Percentiles rank a stretch among this genome's conserved stretches.
These are phyloP conservation scores for Brassica nigra DNA, from an alignment of 345 rosid genomes.

Conservation along the genomic window DNA sequence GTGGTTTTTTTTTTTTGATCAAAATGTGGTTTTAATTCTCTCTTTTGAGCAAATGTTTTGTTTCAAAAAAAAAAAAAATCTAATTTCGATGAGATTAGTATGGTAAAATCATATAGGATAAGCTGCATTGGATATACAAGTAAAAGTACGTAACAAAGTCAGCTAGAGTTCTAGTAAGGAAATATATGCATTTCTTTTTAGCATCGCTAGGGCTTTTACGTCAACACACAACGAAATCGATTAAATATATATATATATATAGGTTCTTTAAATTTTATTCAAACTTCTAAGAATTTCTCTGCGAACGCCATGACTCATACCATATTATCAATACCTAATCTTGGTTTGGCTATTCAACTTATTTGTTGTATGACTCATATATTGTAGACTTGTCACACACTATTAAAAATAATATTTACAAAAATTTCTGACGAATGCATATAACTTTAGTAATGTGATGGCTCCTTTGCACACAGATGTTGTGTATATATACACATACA, in stretches of 20 bases:
- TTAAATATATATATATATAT: background rate
- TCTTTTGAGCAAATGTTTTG: background rate
- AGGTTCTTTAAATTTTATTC: background rate
- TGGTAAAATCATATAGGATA: background rate
- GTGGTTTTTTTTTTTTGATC: too few species aligned
- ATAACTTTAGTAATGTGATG: conserved; percentile 22
- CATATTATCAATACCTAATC: conserved; percentile 38
- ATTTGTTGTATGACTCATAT: conserved; percentile 32
- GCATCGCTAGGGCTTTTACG: conserved; percentile 23
- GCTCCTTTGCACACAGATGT: conserved; percentile 1
- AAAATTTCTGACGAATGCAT: conserved; percentile 31
- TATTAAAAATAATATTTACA: conserved; percentile 18
- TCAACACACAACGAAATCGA: conserved; percentile 26
- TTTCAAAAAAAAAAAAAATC: background rate
- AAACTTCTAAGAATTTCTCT: conserved; percentile 27
- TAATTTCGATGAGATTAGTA: background rate
- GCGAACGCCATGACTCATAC: conserved; percentile 32
- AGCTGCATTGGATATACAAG: background rate
- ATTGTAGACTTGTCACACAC: conserved; percentile 13
- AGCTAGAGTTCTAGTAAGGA: background rate
- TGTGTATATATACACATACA: conserved; percentile 29
- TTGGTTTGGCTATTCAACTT: conserved; percentile 3
- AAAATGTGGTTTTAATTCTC: background rate
- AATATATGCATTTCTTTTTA: background rate
- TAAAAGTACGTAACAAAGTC: background rate